These are phyloP conservation scores for Penicillium salamii DNA, from an alignment of 495 filamentous ascomycete species.

Conservation along the genomic window DNA sequence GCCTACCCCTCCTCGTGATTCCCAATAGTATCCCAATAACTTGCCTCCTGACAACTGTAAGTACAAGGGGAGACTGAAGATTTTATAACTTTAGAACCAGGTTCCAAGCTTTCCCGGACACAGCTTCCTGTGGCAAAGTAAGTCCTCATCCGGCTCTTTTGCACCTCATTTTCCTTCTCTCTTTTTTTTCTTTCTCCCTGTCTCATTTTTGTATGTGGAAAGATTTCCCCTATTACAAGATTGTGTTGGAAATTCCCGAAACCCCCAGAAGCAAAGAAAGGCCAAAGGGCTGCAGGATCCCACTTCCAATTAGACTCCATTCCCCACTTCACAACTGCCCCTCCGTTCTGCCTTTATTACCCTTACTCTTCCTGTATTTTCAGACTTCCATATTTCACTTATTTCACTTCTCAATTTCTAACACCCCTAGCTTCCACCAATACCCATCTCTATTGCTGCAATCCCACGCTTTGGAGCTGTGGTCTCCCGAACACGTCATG, in stretches of 20 bases:
- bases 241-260: too few relatives aligned
- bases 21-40: neutral
- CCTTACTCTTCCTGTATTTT: neutral
- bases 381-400: neutral
- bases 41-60: neutral
- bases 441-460: too few relatives aligned
- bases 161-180: neutral
- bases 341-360: slow-evolving; percentile 2
- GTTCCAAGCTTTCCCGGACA: neutral
- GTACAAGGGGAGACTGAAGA: too few relatives aligned
- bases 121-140: neutral
- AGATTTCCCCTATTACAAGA: too few relatives aligned
- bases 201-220: neutral
- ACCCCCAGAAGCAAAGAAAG: neutral
- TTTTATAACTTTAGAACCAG: too few relatives aligned
- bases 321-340: slow-evolving; percentile 21
- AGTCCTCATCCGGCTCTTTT: neutral
- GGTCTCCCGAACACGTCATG: slow-evolving; percentile 41
- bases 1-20: neutral
- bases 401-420: neutral
- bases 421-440: too few relatives aligned
- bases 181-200: neutral
- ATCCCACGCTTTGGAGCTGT: slow-evolving; percentile 28
- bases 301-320: slow-evolving; percentile 24
- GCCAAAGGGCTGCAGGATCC: neutral